Base-by-base conservation (phyloP, 345 rosid species). In the Syzygium aromaticum region DNA sequence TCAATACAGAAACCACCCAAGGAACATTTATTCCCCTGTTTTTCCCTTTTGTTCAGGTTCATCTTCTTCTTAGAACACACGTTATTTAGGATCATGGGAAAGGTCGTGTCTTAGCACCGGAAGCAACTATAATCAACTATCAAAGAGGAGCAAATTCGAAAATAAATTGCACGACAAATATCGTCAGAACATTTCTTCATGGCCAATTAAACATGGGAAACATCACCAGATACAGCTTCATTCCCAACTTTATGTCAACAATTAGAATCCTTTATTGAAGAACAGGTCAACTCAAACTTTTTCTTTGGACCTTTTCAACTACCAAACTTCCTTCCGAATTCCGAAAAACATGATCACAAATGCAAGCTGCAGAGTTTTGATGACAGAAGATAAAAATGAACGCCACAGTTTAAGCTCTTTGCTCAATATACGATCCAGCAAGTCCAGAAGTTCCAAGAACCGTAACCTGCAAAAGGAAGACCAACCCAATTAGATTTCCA, bases 381-480 rank as follows among this genome's bases (percentile, higher is more conserved):
- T 1, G 14, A 21, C 82, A 73, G 51, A 84, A 54, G n/a, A 84
- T 30, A 43, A 51, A 53, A 33, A 52, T 84, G 57, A 87, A 91
- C 43, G 54, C 91, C 33, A 92, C 90, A 7, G 92, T 90, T 2
- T 82, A 91, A 86, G 97, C 93, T 90, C 98, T 94, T 84, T 95
- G 96, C 88, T 98, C 99, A 87, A 98, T 93, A 86, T 96, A 96
- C 15, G 99, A 95, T 40, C 99, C 98, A 53, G 98, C 93, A 88
- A 98, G 95, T 86, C 99, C 99, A 49, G 99, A 96, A 82, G 99
- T 96, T 86, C 96, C 97, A 77, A 95, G 97, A 88, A 96, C 95
- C 6, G 98, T 92, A 90, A 96, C 95, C 99, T 95, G 95, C 88
- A 93, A 87, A 85, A 57, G 64, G 46, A 53, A 21, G 52, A 17